These are phyloP conservation scores for Myxozyma vanderwaltii DNA, from an alignment of 805 yeast genomes.

Conservation along the genomic window DNA sequence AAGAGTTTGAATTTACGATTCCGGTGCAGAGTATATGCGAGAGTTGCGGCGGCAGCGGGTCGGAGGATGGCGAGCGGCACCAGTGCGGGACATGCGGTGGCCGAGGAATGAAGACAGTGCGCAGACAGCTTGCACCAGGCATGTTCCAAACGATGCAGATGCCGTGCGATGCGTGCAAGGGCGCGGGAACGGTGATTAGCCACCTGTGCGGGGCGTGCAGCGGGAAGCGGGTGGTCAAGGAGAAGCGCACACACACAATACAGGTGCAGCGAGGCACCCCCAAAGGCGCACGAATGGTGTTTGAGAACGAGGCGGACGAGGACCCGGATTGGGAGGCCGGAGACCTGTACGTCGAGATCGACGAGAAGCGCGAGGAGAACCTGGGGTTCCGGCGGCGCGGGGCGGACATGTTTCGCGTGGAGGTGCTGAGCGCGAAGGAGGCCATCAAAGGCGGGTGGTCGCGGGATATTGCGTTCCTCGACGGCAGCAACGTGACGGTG, in stretches of 20 bases:
- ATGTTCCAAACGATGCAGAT: constrained; percentile 85
- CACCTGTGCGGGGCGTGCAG: constrained; percentile 68
- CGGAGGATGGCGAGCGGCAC: constrained; percentile 71
- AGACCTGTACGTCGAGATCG: constrained; percentile 63
- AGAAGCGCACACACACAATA: constrained; percentile 58
- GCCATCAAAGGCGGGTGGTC: constrained; percentile 81
- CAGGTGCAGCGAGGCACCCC: constrained; percentile 71
- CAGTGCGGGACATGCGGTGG: constrained; percentile 75
- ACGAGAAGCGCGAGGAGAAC: constrained; percentile 58
- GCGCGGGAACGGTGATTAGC: constrained; percentile 68
- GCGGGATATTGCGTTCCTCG: constrained; percentile 67
- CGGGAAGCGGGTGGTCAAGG: constrained; percentile 67
- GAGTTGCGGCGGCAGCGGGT: constrained; percentile 81
- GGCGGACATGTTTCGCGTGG: constrained; percentile 74
- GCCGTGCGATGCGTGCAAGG: constrained; percentile 77
- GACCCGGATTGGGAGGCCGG: constrained; percentile 84
- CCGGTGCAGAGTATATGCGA: constrained; percentile 75
- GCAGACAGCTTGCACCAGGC: constrained; percentile 81
- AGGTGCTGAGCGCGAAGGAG: constrained; percentile 70
- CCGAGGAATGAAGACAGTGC: constrained; percentile 63
- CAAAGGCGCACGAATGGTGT: constrained; percentile 57
- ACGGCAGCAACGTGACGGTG: constrained; percentile 54
- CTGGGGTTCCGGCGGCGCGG: constrained; percentile 87
- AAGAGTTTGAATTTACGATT: constrained; percentile 58
- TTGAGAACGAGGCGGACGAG: constrained; percentile 80